These are phyloP conservation scores for Serendipita indica DNA, from an alignment of 768 basidiomycete species.

Conservation along the genomic window DNA sequence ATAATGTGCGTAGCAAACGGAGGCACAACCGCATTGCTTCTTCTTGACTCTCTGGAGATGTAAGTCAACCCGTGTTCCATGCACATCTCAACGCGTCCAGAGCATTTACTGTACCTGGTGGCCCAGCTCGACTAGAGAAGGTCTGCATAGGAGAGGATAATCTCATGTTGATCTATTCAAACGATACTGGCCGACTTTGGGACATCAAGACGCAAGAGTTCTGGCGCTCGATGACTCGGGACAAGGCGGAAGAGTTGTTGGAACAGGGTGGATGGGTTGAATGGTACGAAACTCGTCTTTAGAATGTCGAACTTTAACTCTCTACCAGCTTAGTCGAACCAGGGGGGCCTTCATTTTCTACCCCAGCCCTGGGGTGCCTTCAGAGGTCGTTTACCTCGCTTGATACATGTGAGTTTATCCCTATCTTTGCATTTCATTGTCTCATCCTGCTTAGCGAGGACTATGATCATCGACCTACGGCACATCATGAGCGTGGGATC, in stretches of 20 bases:
- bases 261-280: conserved; percentile 58
- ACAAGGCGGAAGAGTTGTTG: conserved; percentile 65
- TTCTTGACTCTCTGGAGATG: conserved; percentile 62
- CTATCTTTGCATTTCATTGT: too few species aligned
- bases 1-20: conserved; percentile 58
- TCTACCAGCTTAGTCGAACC: conserved; percentile 6
- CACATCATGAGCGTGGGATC: too few species aligned
- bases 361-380: conserved; percentile 10
- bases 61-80: conserved; percentile 27
- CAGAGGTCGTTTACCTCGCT: background rate
- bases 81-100: conserved; percentile 7
- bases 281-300: conserved; percentile 32
- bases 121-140: conserved; percentile 45
- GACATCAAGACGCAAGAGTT: conserved; percentile 72
- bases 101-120: conserved; percentile 44
- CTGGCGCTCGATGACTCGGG: conserved; percentile 61
- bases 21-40: conserved; percentile 73
- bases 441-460: too few species aligned
- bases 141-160: conserved; percentile 56
- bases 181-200: conserved; percentile 73
- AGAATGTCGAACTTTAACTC: background rate
- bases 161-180: conserved; percentile 58
- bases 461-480: too few species aligned
- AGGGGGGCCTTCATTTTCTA: conserved; percentile 1
- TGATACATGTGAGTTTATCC: background rate